Conservation (phyloP, 352 stramenopile species). For the Plasmopara halstedii region DNA sequence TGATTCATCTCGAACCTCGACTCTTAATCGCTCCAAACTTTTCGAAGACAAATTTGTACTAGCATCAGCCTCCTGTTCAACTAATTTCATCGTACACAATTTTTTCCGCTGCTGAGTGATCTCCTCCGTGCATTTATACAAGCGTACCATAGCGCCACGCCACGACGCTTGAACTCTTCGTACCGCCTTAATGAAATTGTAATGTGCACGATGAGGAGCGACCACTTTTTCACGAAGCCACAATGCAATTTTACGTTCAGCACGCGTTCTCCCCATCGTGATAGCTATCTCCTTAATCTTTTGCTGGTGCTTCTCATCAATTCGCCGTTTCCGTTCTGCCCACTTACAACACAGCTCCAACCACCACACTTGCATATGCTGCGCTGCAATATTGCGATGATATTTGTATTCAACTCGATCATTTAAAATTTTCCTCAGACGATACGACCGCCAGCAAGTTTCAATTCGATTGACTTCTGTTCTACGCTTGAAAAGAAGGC, state of each 20-base stretch:
- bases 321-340: slow-evolving; percentile 16
- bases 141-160: slow-evolving; percentile 52
- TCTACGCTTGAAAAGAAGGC: slow-evolving; percentile 21
- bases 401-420: slow-evolving; percentile 17
- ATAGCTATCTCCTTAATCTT: slow-evolving; percentile 20
- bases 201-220: slow-evolving; percentile 18
- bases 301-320: slow-evolving; percentile 18
- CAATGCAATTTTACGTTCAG: slow-evolving; percentile 13
- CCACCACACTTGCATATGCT: slow-evolving; percentile 40
- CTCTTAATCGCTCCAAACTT: slow-evolving; percentile 10
- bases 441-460: slow-evolving; percentile 25
- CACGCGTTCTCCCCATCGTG: slow-evolving; percentile 15
- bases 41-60: background rate
- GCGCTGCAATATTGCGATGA: slow-evolving; percentile 8
- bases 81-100: slow-evolving; percentile 42
- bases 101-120: slow-evolving; percentile 51
- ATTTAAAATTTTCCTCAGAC: slow-evolving; percentile 17
- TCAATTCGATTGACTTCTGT: slow-evolving; percentile 20
- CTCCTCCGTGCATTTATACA: slow-evolving; percentile 30
- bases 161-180: slow-evolving; percentile 59
- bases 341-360: slow-evolving; percentile 28
- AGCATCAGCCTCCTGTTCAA: slow-evolving; percentile 9
- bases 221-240: slow-evolving; percentile 26
- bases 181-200: slow-evolving; percentile 17
- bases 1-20: slow-evolving; percentile 14